These are phyloP conservation scores for Hypholoma fasciculare DNA, from an alignment of 768 basidiomycete species.

Conservation along the genomic window DNA sequence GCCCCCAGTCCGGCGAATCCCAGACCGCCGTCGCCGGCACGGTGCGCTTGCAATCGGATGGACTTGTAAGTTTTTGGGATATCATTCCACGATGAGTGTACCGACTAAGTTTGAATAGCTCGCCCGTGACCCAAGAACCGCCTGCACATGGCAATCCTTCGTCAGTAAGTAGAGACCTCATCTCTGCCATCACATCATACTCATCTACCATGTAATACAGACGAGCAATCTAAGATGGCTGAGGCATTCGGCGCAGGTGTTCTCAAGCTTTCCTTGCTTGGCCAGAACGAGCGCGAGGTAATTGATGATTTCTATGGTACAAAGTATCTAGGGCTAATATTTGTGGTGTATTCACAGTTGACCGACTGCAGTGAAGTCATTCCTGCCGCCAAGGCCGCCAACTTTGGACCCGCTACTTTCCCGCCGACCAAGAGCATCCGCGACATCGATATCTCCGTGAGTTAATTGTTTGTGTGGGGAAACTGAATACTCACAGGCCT, in stretches of 20 bases:
- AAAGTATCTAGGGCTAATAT: no score
- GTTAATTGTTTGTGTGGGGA: slow-evolving; percentile 1
- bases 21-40: slow-evolving; percentile 38
- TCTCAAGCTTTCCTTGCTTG: slow-evolving; percentile 42
- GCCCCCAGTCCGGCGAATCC: slow-evolving; percentile 39
- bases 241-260: slow-evolving; percentile 38
- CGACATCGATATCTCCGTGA: slow-evolving; percentile 34
- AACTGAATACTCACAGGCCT: not conserved
- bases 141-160: slow-evolving; percentile 48
- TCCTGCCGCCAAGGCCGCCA: not conserved
- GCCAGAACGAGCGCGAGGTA: slow-evolving; percentile 29
- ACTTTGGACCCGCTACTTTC: slow-evolving; percentile 10
- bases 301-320: no score
- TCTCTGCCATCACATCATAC: not conserved
- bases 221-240: slow-evolving; percentile 33
- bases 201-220: slow-evolving; percentile 9
- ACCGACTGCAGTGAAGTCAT: slow-evolving; percentile 3
- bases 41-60: slow-evolving; percentile 46
- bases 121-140: slow-evolving; percentile 40
- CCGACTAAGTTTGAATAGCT: slow-evolving; percentile 3
- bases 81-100: no score
- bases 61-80: not conserved
- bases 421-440: slow-evolving; percentile 27
- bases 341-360: not conserved
- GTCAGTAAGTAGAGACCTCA: slow-evolving; percentile 25